Evolutionary conservation across 164 flowering plant species (phyloP).

Genomic region (Buxus sempervirens): DNA sequence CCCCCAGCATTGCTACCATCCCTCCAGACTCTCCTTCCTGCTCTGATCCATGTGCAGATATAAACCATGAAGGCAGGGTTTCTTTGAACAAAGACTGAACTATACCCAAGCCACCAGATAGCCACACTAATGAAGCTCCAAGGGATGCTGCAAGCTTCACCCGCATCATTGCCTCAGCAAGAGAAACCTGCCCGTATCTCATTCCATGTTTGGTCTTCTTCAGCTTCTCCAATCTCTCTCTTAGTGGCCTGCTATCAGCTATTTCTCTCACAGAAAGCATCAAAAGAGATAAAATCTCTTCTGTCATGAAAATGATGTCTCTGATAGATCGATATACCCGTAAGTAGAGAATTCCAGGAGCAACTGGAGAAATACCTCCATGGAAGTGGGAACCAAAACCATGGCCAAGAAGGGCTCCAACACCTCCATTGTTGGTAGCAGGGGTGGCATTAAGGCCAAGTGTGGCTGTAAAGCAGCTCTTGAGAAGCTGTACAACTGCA

Average conservation of each 20-base stretch:
- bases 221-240: conserved; percentile 37
- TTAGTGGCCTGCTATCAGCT: conserved; percentile 36
- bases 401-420: conserved; percentile 93
- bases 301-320: conserved; percentile 67
- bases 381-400: conserved; percentile 76
- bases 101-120: conserved; percentile 73
- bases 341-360: conserved; percentile 90
- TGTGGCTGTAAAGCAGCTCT: conserved; percentile 84
- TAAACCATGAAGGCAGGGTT: conserved; percentile 96
- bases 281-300: conserved; percentile 68
- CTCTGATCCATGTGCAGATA: conserved; percentile 53
- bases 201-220: conserved; percentile 43
- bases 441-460: conserved; percentile 57
- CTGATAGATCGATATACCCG: conserved; percentile 70
- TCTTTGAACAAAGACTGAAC: conserved; percentile 78
- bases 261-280: conserved; percentile 72
- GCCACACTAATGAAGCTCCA: conserved; percentile 79
- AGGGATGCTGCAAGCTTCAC: conserved; percentile 85
- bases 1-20: conserved; percentile 59
- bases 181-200: conserved; percentile 65
- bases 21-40: conserved; percentile 40
- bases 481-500: conserved; percentile 88
- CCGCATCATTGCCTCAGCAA: conserved; percentile 59
- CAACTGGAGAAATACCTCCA: conserved; percentile 90
- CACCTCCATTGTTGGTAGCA: conserved; percentile 60